Evolutionary conservation across 768 basidiomycete genomes (phyloP).

Genomic region (Russula compacta): DNA sequence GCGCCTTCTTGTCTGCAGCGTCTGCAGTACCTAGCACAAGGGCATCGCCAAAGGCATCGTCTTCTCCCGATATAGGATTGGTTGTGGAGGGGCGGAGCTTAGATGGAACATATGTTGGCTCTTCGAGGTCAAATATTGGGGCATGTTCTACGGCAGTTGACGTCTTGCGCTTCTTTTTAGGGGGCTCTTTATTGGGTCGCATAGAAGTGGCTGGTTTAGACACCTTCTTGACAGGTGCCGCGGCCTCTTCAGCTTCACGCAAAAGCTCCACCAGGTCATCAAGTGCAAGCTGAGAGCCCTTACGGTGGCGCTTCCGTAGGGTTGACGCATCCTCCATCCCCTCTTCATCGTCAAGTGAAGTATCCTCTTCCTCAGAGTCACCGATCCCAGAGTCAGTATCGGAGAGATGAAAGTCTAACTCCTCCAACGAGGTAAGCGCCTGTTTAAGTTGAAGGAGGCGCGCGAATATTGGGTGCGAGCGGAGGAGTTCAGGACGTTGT

Average conservation of each 20-base stretch:
- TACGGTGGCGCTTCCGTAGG: conserved; percentile 12
- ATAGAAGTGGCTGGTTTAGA: conserved; percentile 15
- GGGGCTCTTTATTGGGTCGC: conserved; percentile 24
- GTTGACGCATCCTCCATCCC: conserved; percentile 36
- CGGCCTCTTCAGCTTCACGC: conserved; percentile 20
- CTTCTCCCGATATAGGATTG: conserved; percentile 18
- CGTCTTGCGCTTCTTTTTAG: conserved; percentile 59
- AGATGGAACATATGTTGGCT: conserved; percentile 54
- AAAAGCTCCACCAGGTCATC: conserved; percentile 15
- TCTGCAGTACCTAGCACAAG: conserved; percentile 61
- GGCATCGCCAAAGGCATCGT: conserved; percentile 65
- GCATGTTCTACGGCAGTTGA: conserved; percentile 23
- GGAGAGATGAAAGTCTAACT: conserved; percentile 61
- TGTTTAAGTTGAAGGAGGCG: conserved; percentile 80
- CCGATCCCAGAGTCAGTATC: conserved; percentile 32
- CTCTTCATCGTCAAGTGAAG: conserved; percentile 33
- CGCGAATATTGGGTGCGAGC: conserved; percentile 59
- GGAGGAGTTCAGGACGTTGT: conserved; percentile 51
- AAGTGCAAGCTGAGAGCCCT: conserved; percentile 4
- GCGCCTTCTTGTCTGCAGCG: conserved; percentile 72
- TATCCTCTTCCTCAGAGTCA: conserved; percentile 36
- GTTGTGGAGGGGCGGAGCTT: conserved; percentile 16
- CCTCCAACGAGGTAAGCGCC: conserved; percentile 71
- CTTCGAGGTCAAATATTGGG: conserved; percentile 68
- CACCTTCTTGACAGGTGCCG: conserved; percentile 7